phyloP scores from a whole-genome alignment of 2,329 filamentous ascomycete species.

The Albifimbria verrucaria region DNA sequence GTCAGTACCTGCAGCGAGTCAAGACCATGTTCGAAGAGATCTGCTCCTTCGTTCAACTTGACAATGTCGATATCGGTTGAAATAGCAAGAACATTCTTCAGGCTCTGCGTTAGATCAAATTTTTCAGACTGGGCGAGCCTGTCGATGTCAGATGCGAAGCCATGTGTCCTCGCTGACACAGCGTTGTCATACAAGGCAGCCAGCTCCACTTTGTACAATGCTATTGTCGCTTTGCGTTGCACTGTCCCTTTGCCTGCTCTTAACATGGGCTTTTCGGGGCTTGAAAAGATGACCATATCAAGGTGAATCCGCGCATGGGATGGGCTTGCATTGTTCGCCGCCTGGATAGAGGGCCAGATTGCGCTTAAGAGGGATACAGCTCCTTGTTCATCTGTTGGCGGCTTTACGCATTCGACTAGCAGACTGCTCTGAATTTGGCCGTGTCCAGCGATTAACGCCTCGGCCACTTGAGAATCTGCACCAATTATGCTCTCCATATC shows the following conservation, averaged over 20 bases:
- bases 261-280: conserved; percentile 36
- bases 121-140: background rate
- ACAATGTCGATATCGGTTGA: too few relatives aligned
- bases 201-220: conserved; percentile 7
- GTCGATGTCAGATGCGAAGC: too few relatives aligned
- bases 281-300: conserved; percentile 34
- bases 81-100: too few relatives aligned
- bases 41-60: too few relatives aligned
- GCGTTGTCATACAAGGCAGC: conserved; percentile 5
- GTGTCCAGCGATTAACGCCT: conserved; percentile 28
- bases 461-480: conserved; percentile 23
- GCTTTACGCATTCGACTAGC: conserved; percentile 16
- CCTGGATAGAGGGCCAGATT: conserved; percentile 40
- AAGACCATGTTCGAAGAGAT: too few relatives aligned
- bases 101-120: too few relatives aligned
- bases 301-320: conserved; percentile 40
- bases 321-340: conserved; percentile 37
- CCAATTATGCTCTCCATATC: conserved; percentile 30
- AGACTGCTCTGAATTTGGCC: conserved; percentile 21
- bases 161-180: too few relatives aligned
- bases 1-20: too few relatives aligned
- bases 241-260: conserved; percentile 43
- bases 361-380: conserved; percentile 33
- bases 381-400: conserved; percentile 18
- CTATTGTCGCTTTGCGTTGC: conserved; percentile 22